Evolutionary conservation across 106 monocot genomes (phyloP).

Genomic region (Dendrobium nobile): DNA sequence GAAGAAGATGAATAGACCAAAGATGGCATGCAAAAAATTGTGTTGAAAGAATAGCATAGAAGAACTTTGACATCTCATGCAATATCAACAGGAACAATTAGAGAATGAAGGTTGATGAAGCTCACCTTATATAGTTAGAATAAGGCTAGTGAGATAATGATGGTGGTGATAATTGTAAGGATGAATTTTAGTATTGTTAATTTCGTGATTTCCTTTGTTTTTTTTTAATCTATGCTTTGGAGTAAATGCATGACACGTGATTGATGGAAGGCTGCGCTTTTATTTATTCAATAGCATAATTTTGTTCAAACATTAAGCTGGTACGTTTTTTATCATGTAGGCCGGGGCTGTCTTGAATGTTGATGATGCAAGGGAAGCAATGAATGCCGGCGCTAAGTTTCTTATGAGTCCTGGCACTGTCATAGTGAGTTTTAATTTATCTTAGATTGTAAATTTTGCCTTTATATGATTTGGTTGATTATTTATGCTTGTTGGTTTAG

Average conservation of each 20-base stretch:
- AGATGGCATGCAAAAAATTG: too few relatives aligned
- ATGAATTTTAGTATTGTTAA: neutral
- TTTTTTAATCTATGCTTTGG: neutral
- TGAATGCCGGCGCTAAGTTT: slow-evolving; percentile 75
- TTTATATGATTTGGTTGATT: neutral
- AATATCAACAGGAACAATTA: too few relatives aligned
- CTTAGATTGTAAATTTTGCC: neutral
- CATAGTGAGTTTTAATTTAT: slow-evolving; percentile 29
- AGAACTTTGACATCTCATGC: too few relatives aligned
- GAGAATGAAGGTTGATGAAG: too few relatives aligned
- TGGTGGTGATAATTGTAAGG: neutral
- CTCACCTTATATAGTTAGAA: too few relatives aligned
- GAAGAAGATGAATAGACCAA: too few relatives aligned
- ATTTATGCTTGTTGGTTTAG: too few relatives aligned
- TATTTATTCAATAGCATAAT: neutral
- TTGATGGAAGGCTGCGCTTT: neutral
- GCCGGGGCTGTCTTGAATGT: slow-evolving; percentile 72
- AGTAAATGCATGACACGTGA: neutral
- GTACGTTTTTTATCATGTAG: slow-evolving; percentile 18
- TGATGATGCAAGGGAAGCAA: slow-evolving; percentile 63
- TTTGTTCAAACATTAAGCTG: neutral
- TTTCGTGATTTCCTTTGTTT: neutral
- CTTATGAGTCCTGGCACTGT: slow-evolving; percentile 84
- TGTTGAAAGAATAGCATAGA: too few relatives aligned
- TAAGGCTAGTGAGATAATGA: too few relatives aligned